Conservation (phyloP, 176 grass and related monocot genomes). For the Puccinellia tenuiflora region DNA sequence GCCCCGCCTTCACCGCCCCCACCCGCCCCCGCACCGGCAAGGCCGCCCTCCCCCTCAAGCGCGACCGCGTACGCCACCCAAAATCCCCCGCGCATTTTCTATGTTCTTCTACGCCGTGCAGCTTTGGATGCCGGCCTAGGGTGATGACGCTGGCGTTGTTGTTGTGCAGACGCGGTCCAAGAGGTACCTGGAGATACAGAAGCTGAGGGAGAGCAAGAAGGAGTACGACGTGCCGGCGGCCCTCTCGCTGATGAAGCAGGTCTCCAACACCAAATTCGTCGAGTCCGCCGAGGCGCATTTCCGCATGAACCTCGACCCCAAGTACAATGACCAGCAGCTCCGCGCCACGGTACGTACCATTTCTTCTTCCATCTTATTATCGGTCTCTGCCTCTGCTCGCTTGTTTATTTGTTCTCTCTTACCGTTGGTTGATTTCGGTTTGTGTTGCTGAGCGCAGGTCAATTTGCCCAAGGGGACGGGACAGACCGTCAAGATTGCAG, state of each 20-base stretch:
- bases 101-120: background rate
- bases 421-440: background rate
- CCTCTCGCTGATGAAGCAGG: constrained; percentile 69
- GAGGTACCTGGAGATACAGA: constrained; percentile 96
- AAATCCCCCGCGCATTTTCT: background rate
- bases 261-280: constrained; percentile 53
- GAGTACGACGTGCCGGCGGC: constrained; percentile 74
- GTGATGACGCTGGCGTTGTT: background rate
- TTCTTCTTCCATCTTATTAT: background rate
- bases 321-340: constrained; percentile 99
- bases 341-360: constrained; percentile 66
- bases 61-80: constrained; percentile 59
- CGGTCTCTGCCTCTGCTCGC: background rate
- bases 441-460: constrained; percentile 43
- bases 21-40: constrained; percentile 77
- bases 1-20: constrained; percentile 42
- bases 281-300: constrained; percentile 92
- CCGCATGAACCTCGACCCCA: constrained; percentile 92
- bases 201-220: constrained; percentile 91
- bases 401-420: background rate
- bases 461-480: constrained; percentile 98
- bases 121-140: background rate
- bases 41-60: constrained; percentile 85
- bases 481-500: constrained; percentile 79
- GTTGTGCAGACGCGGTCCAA: constrained; percentile 74